Evolutionary conservation across 2,329 filamentous ascomycete genomes (phyloP), one percentile per base, ranked within the genome.

Genomic region (Canariomyces notabilis): DNA sequence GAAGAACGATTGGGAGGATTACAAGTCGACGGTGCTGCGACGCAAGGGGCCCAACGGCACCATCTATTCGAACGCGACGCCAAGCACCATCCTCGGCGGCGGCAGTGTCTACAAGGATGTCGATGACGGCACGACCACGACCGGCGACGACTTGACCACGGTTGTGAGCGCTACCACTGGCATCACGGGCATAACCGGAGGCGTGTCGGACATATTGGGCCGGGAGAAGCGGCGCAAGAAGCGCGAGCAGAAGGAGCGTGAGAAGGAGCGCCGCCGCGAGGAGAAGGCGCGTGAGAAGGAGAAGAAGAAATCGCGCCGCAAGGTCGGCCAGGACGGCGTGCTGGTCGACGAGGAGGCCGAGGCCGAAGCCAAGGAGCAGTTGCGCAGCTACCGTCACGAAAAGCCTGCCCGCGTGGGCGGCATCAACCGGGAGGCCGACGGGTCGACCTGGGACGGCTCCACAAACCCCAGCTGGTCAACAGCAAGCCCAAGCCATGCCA

Each of bases 1-100:
- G 37, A 72, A 94, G 53, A 75, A 80, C 29, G 93, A 98, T 67
- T 98, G 93, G 91, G 91, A 97, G 5, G 93, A 98, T 61, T 98
- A 98, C 79, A 97, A 97, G 66, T 85, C 86, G 1, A 96, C 91
- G 0, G 93, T 98, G 2, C 69, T 98, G 37, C 80, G 93, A 34
- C 85, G 90, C 43, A 89, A 85, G 60, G 90, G 89, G 1, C 89
- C 90, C 5, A 90, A 96, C 67, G 91, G 91, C 33, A 90, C 85
- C 36, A 82, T 91, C 1, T 74, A 96, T 4, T 86, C 82, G 45
- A 87, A 88, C 44, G 90, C 87, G 0, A 95, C 89, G 1, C 80
- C 82, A 59, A 84, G 81, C 58, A 96, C 90, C 1, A 77, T 85
- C 53, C 77, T 96, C 0, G 91, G 91, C n/a, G 89, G 89, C 39